Evolutionary conservation across 2,329 filamentous ascomycete species (phyloP).

Genomic region (Paecilomyces fulvus): DNA sequence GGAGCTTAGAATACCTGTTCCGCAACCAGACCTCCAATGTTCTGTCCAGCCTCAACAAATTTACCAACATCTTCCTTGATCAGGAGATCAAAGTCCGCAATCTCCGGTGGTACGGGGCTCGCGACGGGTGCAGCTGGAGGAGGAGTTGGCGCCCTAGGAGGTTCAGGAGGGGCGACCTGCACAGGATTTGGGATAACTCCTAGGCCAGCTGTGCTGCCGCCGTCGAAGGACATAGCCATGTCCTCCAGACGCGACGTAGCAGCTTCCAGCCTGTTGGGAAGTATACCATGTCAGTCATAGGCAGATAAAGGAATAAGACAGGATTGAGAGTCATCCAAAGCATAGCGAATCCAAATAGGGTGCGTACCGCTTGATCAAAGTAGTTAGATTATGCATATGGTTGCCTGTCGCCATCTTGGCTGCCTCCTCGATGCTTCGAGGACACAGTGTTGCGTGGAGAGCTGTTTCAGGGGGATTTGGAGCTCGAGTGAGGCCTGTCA

Average conservation of each 20-base stretch:
- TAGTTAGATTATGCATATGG: constrained; percentile 94
- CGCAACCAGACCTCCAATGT: constrained; percentile 67
- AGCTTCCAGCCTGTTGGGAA: constrained; percentile 73
- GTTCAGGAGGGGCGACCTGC: constrained; percentile 15
- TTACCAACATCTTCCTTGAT: constrained; percentile 65
- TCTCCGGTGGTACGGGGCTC: constrained; percentile 61
- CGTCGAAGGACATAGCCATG: constrained; percentile 66
- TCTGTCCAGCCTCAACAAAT: constrained; percentile 69
- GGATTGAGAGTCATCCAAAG: neutral
- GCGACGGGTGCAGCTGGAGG: constrained; percentile 40
- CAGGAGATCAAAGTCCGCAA: constrained; percentile 80
- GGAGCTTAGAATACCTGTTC: constrained; percentile 58
- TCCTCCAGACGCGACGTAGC: constrained; percentile 94
- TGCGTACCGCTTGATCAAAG: constrained; percentile 90
- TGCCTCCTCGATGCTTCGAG: constrained; percentile 7
- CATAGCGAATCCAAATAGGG: neutral
- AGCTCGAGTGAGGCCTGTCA: constrained; percentile 40
- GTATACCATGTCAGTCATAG: constrained; percentile 37
- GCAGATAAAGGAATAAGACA: neutral
- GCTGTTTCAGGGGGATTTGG: constrained; percentile 29
- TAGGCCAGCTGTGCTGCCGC: constrained; percentile 39
- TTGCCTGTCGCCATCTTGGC: constrained; percentile 56
- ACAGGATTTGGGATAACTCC: constrained; percentile 14
- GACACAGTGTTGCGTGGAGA: constrained; percentile 4
- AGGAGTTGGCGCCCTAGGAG: constrained; percentile 27